Evolutionary conservation across 306 rosid genomes (phyloP), one percentile per base, ranked within the genome.

Genomic region (Cercis canadensis): DNA sequence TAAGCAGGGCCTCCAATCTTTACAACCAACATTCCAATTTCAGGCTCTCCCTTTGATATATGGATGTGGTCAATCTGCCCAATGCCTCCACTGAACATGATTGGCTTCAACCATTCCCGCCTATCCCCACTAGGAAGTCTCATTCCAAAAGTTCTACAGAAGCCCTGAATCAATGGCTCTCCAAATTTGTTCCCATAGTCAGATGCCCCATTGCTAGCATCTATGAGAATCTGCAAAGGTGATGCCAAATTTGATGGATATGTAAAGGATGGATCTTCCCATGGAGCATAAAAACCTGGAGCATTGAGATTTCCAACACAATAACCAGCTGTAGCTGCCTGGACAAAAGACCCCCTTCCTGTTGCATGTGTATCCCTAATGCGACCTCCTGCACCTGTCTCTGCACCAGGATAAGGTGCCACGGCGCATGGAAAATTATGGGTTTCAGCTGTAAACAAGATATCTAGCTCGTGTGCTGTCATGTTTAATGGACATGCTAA

Each of bases 1-100:
- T 92, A 92, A 18, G 98, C 96, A 11, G 98, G 98, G 36, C 98
- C 98, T 79, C 98, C 98, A 85, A 92, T 87, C 86, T 92, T 92
- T 8, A 92, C 90, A 74, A 92, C 97, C 73, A 92, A 53, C 96
- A 92, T 92, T 33, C 90, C 97, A 70, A 89, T 82, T 13, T 89
- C 90, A 55, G 97, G 94, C 80, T 92, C 97, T 44, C 86, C 97
- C 43, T 89, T 92, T 54, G 86, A 4, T 82, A 92, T 89, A 75
- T 92, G 96, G 64, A 19, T 49, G 57, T 89, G 97, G 75, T 92
- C 96, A 71, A 92, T 92, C 72, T 92, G 94, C 46, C 97, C 97
- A 68, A 92, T 92, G 36, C 96, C 97, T 70, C 67, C 97, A 82
- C 97, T 92, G 44, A 92, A 92, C 97, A 92, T 92, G 71, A 92